Evolutionary conservation across 371 early-diverging fungal species (phyloP).

Genomic region (Umbelopsis sp.): DNA sequence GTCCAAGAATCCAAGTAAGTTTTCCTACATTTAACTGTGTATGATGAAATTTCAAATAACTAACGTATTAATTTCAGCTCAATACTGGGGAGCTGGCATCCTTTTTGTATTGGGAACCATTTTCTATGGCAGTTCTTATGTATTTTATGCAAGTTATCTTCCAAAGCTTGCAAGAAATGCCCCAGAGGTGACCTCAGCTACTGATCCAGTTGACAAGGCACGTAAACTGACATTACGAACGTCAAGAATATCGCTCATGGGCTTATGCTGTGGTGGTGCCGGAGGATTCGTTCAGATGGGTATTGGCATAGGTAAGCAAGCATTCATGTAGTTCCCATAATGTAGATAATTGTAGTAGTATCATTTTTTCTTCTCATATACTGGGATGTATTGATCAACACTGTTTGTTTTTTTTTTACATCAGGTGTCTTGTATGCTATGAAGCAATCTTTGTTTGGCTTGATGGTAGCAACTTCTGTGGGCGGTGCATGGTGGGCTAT

Average conservation of each 20-base stretch:
- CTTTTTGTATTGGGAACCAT: slow-evolving; percentile 25
- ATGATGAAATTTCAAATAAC: too few species aligned
- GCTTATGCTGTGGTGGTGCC: slow-evolving; percentile 43
- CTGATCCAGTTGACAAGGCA: slow-evolving; percentile 24
- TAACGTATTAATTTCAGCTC: not conserved
- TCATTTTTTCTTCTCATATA: too few species aligned
- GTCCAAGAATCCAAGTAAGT: not conserved
- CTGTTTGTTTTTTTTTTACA: not conserved
- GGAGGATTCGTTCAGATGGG: slow-evolving; percentile 48
- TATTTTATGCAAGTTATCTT: slow-evolving; percentile 63
- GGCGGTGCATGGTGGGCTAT: slow-evolving; percentile 58
- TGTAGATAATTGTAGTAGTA: too few species aligned
- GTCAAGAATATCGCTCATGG: not conserved
- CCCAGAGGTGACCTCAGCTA: slow-evolving; percentile 30
- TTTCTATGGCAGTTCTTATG: slow-evolving; percentile 53
- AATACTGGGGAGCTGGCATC: slow-evolving; percentile 6
- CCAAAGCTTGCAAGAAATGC: slow-evolving; percentile 56
- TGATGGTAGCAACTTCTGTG: slow-evolving; percentile 56
- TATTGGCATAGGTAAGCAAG: slow-evolving; percentile 36
- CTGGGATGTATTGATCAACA: not conserved
- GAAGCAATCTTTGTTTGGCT: slow-evolving; percentile 31
- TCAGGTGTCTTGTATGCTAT: not conserved
- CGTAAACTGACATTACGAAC: slow-evolving; percentile 43
- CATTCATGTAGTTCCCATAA: not conserved
- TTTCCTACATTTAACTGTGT: not conserved